Percentiles rank a stretch among this genome's conserved stretches.
phyloP scores from a whole-genome alignment of 345 rosid genomes.

The Schrenkiella parvula region DNA sequence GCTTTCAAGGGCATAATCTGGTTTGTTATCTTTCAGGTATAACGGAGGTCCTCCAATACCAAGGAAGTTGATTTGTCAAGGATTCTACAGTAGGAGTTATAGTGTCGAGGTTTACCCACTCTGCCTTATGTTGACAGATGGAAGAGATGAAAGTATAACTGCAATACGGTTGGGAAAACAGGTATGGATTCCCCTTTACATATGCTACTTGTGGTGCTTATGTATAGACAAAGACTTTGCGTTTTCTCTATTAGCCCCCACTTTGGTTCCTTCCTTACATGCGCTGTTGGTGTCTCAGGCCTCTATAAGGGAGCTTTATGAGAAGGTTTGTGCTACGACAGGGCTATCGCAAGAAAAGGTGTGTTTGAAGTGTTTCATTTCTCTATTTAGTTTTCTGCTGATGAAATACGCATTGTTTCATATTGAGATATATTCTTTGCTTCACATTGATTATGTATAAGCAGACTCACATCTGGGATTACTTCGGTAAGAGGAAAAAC shows the following conservation, averaged over 20 bases:
- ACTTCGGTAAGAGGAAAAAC: constrained; percentile 50
- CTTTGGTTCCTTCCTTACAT: constrained; percentile 5
- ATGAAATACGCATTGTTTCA: neutral
- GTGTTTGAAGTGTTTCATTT: constrained; percentile 10
- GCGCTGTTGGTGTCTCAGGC: constrained; percentile 47
- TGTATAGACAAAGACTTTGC: constrained; percentile 5
- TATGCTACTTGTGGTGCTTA: neutral
- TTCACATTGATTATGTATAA: constrained; percentile 20
- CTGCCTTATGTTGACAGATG: constrained; percentile 64
- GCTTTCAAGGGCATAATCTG: neutral
- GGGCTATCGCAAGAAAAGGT: constrained; percentile 66
- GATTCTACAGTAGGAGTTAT: constrained; percentile 47
- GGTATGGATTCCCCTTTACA: constrained; percentile 38
- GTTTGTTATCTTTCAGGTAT: constrained; percentile 49
- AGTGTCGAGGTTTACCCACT: constrained; percentile 90
- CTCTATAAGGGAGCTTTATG: constrained; percentile 63
- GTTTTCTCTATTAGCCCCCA: neutral
- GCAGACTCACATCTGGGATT: constrained; percentile 66
- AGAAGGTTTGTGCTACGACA: constrained; percentile 55
- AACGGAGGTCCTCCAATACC: constrained; percentile 82
- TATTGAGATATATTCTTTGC: constrained; percentile 28
- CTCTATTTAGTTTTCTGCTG: neutral
- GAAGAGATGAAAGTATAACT: constrained; percentile 56
- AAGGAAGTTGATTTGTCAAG: constrained; percentile 84
- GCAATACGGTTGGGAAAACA: constrained; percentile 66